Conservation (phyloP, 305 asterid species). For the Vinca major region DNA sequence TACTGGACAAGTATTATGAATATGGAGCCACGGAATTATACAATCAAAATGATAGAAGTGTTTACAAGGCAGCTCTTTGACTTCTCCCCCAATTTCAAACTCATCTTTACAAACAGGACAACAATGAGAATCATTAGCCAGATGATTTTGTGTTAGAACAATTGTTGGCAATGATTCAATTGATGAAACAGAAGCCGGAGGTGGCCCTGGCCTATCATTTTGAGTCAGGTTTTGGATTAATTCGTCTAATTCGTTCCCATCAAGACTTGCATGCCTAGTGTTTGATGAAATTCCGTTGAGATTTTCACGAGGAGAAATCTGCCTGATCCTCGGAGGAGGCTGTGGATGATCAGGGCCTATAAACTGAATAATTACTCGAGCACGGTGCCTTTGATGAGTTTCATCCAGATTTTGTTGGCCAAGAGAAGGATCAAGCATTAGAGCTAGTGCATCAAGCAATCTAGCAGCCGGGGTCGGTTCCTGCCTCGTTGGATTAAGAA, state of each 20-base stretch:
- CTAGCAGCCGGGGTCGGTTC: constrained; percentile 39
- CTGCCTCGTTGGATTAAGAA: constrained; percentile 17
- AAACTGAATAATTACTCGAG: constrained; percentile 42
- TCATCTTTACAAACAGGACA: constrained; percentile 93
- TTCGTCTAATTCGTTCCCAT: constrained; percentile 17
- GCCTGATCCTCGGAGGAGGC: constrained; percentile 17
- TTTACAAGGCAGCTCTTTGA: constrained; percentile 64
- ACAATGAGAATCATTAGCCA: constrained; percentile 42
- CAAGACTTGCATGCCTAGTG: neutral
- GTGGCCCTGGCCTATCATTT: constrained; percentile 37
- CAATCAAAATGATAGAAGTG: constrained; percentile 75
- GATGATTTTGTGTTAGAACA: constrained; percentile 29
- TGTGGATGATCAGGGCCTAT: constrained; percentile 38
- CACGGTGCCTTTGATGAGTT: constrained; percentile 20
- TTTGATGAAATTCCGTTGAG: neutral
- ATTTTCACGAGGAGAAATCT: constrained; percentile 23
- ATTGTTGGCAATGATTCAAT: constrained; percentile 43
- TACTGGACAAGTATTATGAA: constrained; percentile 74
- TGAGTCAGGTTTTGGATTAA: constrained; percentile 30
- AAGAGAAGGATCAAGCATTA: constrained; percentile 35
- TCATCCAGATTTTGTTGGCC: constrained; percentile 13
- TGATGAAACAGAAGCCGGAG: constrained; percentile 29
- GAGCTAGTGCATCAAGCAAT: constrained; percentile 41
- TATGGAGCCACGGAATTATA: constrained; percentile 68
- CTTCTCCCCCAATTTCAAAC: constrained; percentile 51